Evolutionary conservation across 148 eudicot genomes (phyloP).

Genomic region (Camellia sinensis): DNA sequence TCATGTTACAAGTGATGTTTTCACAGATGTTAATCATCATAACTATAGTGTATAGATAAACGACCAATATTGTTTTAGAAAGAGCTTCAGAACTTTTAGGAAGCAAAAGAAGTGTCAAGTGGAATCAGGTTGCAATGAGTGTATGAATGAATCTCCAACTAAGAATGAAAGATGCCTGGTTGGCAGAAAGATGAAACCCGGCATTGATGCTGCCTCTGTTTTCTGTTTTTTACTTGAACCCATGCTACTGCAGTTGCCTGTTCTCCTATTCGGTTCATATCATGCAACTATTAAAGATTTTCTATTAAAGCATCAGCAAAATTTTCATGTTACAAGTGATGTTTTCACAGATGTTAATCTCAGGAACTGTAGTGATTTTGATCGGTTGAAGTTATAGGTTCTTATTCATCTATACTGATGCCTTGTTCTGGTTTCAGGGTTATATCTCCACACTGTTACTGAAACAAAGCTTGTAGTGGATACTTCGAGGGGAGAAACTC

Average conservation of each 20-base stretch:
- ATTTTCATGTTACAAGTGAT: not conserved
- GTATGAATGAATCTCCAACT: not conserved
- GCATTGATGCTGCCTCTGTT: not conserved
- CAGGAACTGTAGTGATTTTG: not conserved
- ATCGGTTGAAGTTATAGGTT: not conserved
- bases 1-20: too few species aligned
- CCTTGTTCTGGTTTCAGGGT: slow-evolving; percentile 43
- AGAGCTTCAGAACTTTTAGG: not conserved
- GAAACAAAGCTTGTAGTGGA: slow-evolving; percentile 87
- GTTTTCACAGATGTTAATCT: not conserved
- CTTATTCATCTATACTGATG: slow-evolving; percentile 8
- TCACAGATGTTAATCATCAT: too few species aligned
- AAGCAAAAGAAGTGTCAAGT: not conserved
- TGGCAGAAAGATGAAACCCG: not conserved
- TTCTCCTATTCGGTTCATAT: not conserved
- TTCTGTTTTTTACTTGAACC: not conserved
- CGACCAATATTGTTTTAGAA: not conserved
- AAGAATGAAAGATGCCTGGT: not conserved
- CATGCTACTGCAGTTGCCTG: not conserved
- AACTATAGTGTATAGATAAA: not conserved
- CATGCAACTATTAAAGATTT: not conserved
- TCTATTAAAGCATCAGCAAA: not conserved
- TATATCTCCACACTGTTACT: slow-evolving; percentile 58
- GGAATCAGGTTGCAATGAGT: not conserved
- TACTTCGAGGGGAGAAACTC: slow-evolving; percentile 79